Base-by-base conservation (phyloP, 177 flowering plant genomes). In the Telopea speciosissima region DNA sequence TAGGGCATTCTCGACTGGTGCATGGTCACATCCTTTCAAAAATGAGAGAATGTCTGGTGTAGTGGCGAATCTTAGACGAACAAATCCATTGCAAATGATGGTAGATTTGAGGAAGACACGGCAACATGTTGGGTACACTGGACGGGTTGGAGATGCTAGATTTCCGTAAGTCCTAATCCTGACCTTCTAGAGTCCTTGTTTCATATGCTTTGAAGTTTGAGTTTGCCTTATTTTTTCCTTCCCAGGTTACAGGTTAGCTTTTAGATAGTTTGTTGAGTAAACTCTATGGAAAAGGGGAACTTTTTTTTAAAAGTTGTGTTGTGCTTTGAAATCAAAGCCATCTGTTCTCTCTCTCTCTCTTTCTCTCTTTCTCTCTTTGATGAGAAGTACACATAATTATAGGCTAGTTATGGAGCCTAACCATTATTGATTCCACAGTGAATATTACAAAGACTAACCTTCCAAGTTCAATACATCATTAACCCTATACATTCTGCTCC, bases 1-100 rank as follows among this genome's bases (percentile, higher is more conserved):
- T 12, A 85, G 97, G 81, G 97, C 99, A 33, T 95, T 95, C 74
- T 92, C 99, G 16, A 95, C 97, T 64, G 99, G 99, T 31, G 83
- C 83, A 16, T 95, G 99, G 99, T 77, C 83, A 0, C 97, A 92
- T 76, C 86, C 96, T 59, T 91, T 74, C 73, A 88, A 85, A 69
- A 76, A 67, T 61, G 97, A 95, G 72, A 85, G 89, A 72, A 70
- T 80, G 33, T 78, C 91, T 63, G 96, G 97, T 63, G 90, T 92
- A 1, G 94, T 95, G 56, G 96, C 97, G 28, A 87, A 81, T n/a
- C 85, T 92, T 33, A 83, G 96, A 52, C 80, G 96, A 71, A 81
- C 93, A 72, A 95, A 95, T 79, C 90, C 99, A 17, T 75, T 95
- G 78, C 97, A 95, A 69, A 81, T 81, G 68, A 74, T 77, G 63